Conservation (phyloP, 1,284 basidiomycete species). For the Cryptococcus deneoformans region DNA sequence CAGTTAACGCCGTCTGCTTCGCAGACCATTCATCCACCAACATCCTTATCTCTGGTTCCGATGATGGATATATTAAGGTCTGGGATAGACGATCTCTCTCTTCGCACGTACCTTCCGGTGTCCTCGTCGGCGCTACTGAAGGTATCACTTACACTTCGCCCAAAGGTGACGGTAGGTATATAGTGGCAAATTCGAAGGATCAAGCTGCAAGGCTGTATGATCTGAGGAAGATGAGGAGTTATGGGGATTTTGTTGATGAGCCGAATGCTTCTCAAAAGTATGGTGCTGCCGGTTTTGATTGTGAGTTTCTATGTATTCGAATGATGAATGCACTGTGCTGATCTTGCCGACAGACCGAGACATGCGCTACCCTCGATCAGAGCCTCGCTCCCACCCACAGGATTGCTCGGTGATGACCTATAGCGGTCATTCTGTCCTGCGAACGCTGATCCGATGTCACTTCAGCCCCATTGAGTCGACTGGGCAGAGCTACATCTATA, state of each 20-base stretch:
- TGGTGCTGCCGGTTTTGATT: conserved; percentile 71
- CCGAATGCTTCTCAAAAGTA: conserved; percentile 54
- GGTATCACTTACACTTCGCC: conserved; percentile 87
- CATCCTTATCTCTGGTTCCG: conserved; percentile 87
- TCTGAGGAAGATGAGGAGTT: conserved; percentile 83
- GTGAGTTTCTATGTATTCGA: conserved; percentile 49
- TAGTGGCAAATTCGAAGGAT: conserved; percentile 98
- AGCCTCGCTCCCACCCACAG: conserved; percentile 61
- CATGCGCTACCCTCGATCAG: conserved; percentile 53
- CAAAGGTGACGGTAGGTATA: conserved; percentile 86
- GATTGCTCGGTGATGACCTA: conserved; percentile 97
- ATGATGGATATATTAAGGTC: conserved; percentile 91
- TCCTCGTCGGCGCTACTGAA: conserved; percentile 91
- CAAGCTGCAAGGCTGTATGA: conserved; percentile 93
- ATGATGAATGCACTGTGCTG: background rate
- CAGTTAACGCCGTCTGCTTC: conserved; percentile 93
- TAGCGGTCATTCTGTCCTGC: conserved; percentile 85
- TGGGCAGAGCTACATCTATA: conserved; percentile 89
- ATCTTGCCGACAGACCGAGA: conserved; percentile 55
- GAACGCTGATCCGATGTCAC: conserved; percentile 92
- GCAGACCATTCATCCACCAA: conserved; percentile 90
- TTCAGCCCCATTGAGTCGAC: conserved; percentile 92
- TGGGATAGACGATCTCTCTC: conserved; percentile 92
- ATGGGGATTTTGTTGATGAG: conserved; percentile 63
- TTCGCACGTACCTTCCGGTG: conserved; percentile 81